These are phyloP conservation scores for Huntiella moniliformis DNA, from an alignment of 2,329 filamentous ascomycete genomes.

Conservation along the genomic window DNA sequence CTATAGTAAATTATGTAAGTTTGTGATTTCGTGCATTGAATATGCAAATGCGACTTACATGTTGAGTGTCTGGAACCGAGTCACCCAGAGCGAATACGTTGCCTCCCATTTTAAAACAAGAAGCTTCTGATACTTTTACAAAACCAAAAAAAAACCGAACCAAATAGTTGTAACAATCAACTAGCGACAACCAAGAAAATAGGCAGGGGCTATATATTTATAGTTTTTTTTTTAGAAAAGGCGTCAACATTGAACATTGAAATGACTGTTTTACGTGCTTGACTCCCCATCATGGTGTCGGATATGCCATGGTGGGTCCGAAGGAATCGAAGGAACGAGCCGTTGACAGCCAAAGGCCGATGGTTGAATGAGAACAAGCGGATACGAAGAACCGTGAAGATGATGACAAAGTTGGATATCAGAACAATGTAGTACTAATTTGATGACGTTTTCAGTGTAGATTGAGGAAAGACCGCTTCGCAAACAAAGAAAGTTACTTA, in stretches of 20 bases:
- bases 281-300: background rate
- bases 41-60: constrained; percentile 36
- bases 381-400: no score
- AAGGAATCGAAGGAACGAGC: constrained; percentile 1
- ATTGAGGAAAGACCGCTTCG: no score
- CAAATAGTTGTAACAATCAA: background rate
- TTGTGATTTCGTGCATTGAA: background rate
- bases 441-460: no score
- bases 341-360: background rate
- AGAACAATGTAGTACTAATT: no score
- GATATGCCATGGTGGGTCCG: background rate
- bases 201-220: background rate
- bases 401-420: no score
- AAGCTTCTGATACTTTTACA: background rate
- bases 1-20: constrained; percentile 26
- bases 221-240: background rate
- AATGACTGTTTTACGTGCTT: background rate
- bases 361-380: no score
- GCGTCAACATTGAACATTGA: background rate
- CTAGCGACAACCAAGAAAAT: background rate
- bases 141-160: background rate
- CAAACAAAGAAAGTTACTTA: no score
- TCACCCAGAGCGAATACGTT: constrained; percentile 37
- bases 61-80: constrained; percentile 60
- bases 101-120: constrained; percentile 22